Evolutionary conservation across 1,284 basidiomycete genomes (phyloP), one percentile per base, ranked within the genome.

Genomic region (Sporisorium reilianum): DNA sequence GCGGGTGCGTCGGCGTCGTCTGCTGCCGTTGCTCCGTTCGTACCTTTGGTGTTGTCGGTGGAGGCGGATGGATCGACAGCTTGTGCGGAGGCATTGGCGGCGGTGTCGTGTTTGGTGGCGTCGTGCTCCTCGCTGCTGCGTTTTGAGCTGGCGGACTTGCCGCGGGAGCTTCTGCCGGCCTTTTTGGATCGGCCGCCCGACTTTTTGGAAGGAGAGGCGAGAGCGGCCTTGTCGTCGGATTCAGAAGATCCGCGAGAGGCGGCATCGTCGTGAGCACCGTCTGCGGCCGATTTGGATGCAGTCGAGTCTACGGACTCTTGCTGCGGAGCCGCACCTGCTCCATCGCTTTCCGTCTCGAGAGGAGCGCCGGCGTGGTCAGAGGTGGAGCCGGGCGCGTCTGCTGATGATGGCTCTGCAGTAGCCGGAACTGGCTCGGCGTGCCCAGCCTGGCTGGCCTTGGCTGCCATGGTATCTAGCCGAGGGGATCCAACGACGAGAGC

Each of bases 61-160:
- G 57, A 42, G 36, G 16, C 26, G 52, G 61, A 42, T 44, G 64
- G 48, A 23, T 59, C 51, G 22, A 25, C 10, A 12, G 45, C 48
- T 32, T 30, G 41, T 34, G 44, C 53, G 18, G 61, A 10, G 5
- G 50, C 45, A 22, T 49, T 48, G 22, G 34, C 46, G 51, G 10
- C 28, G 38, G 4, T 25, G n/a, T 41, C 52, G 10, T 63, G 48
- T 16, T 60, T 57, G 18, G 49, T 16, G 0, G 57, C 26, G 3
- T 73, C 60, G 12, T 63, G 60, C 51, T 75, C 60, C 30, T 66
- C 64, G 54, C 60, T 75, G 55, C 60, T 66, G 34, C 64, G 55
- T 50, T 70, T 75, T 6, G 67, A 67, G 55, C 63, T 57, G 14
- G 49, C 12, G 6, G 64, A 58, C 50, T 65, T 65, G 61, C 58